These are phyloP conservation scores for Sporisorium exsertum DNA, from an alignment of 1,284 basidiomycete species.

Conservation along the genomic window DNA sequence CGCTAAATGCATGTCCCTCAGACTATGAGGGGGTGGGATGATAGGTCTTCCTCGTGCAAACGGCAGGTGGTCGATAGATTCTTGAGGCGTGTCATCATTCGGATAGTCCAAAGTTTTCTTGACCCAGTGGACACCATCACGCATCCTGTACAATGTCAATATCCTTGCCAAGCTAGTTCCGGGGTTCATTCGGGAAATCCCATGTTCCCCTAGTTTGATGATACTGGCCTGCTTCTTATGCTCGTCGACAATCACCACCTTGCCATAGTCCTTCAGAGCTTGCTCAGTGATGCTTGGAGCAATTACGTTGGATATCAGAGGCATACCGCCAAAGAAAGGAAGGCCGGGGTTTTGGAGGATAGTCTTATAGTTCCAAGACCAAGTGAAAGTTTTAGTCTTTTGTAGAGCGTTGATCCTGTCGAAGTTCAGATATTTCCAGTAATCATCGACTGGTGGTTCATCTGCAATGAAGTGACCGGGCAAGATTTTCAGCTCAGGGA, in stretches of 20 bases:
- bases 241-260: background rate
- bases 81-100: no score
- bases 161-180: background rate
- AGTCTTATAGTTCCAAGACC: no score
- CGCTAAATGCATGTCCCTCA: background rate
- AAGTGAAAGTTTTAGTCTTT: background rate
- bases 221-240: background rate
- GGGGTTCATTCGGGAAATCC: background rate
- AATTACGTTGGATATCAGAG: background rate
- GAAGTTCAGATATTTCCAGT: background rate
- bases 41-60: background rate
- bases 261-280: slow-evolving; percentile 2
- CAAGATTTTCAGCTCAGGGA: no score
- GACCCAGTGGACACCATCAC: background rate
- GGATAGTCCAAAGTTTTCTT: background rate
- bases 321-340: background rate
- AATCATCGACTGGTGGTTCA: background rate
- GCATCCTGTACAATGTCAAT: background rate
- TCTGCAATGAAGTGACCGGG: no score
- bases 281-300: background rate
- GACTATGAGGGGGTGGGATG: background rate
- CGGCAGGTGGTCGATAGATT: background rate
- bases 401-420: background rate
- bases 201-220: background rate
- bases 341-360: background rate